A percentile compares a stretch with the other conserved stretches of the same genome.
phyloP scores from a whole-genome alignment of 768 basidiomycete genomes.

The Terana coerulea region DNA sequence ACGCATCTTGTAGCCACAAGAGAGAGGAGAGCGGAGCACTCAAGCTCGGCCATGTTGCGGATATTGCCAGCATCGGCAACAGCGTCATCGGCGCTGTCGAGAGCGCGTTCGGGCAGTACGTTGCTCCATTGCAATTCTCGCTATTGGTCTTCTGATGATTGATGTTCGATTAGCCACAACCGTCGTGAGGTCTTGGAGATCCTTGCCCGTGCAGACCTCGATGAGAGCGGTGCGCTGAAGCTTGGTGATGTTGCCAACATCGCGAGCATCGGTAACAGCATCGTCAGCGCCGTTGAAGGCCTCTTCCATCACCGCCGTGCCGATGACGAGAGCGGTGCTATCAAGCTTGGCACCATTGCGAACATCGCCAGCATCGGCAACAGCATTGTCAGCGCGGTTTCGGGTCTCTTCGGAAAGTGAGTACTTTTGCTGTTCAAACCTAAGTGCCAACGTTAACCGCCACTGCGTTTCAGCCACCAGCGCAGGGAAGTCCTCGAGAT shows the following conservation, averaged over 20 bases:
- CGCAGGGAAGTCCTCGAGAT: slow-evolving; percentile 6
- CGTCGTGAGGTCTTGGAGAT: background rate
- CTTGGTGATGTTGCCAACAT: background rate
- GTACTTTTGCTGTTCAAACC: too few relatives aligned
- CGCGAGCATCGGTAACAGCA: background rate
- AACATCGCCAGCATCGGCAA: slow-evolving; percentile 1
- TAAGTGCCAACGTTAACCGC: too few relatives aligned
- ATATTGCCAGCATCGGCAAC: background rate
- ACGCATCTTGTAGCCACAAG: background rate
- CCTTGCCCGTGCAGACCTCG: background rate
- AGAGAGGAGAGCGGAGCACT: background rate
- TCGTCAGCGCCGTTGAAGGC: background rate
- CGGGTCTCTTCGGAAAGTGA: background rate
- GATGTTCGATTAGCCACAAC: background rate
- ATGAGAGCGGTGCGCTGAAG: background rate
- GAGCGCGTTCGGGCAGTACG: background rate
- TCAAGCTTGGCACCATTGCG: background rate
- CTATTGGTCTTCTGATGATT: background rate
- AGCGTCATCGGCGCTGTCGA: background rate
- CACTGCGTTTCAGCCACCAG: too few relatives aligned
- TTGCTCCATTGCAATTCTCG: background rate
- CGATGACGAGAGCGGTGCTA: slow-evolving; percentile 5
- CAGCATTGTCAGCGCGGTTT: background rate
- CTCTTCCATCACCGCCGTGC: background rate
- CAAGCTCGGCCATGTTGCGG: background rate